These are phyloP conservation scores for Bruguiera hainesii DNA, from an alignment of 441 rosid species.

Conservation along the genomic window DNA sequence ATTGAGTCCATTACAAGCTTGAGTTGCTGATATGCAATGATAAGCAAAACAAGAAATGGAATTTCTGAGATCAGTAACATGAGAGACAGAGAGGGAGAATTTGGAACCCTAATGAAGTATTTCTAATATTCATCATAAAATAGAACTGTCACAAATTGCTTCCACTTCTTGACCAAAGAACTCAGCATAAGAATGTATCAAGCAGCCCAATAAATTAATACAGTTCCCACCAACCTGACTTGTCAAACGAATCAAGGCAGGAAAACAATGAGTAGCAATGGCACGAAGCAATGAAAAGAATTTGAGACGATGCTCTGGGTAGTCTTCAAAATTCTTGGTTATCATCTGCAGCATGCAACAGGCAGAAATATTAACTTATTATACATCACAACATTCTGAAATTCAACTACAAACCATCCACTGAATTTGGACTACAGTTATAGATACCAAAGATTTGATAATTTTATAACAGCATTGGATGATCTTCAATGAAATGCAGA, in stretches of 20 bases:
- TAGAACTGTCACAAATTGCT: too few relatives aligned
- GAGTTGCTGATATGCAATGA: slow-evolving; percentile 58
- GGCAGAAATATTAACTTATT: slow-evolving; percentile 13
- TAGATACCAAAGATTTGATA: too few relatives aligned
- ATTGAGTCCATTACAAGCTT: slow-evolving; percentile 99
- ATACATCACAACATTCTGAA: neutral
- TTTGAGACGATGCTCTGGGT: slow-evolving; percentile 98
- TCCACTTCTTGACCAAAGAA: too few relatives aligned
- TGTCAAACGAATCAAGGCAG: slow-evolving; percentile 84
- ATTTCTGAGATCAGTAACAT: neutral
- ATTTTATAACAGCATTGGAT: too few relatives aligned
- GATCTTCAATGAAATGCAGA: too few relatives aligned
- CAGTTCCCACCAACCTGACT: slow-evolving; percentile 69
- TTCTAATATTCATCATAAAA: too few relatives aligned
- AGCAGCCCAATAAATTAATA: neutral
- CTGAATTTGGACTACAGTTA: too few relatives aligned
- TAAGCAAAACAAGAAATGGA: neutral
- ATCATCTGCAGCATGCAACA: slow-evolving; percentile 68
- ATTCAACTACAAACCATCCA: neutral
- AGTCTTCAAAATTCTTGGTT: slow-evolving; percentile 97
- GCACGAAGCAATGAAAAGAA: slow-evolving; percentile 99
- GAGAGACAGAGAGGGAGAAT: neutral
- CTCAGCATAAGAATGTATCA: neutral
- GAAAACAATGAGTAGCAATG: slow-evolving; percentile 93
- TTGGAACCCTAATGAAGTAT: neutral